Percentiles rank a stretch among this genome's conserved stretches.
These are phyloP conservation scores for Dryas integrifolia DNA, from an alignment of 331 rosid species.

Conservation along the genomic window DNA sequence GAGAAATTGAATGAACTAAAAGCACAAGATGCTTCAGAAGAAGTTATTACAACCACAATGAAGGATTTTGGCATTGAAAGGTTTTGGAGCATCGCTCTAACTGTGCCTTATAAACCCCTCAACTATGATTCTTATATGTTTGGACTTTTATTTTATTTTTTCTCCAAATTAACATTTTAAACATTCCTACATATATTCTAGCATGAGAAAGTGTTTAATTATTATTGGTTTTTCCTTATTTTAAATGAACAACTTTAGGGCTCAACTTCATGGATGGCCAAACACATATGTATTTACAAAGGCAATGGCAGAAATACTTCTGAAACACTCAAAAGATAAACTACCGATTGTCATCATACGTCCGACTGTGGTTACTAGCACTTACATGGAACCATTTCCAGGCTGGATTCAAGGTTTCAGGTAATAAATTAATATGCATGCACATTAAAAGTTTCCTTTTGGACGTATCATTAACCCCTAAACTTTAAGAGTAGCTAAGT, in stretches of 20 bases:
- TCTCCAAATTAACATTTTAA: too few relatives aligned
- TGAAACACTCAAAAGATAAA: conserved; percentile 29
- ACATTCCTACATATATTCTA: too few relatives aligned
- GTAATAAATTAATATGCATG: conserved; percentile 18
- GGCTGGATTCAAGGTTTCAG: conserved; percentile 76
- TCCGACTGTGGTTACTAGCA: conserved; percentile 55
- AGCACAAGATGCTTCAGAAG: conserved; percentile 2
- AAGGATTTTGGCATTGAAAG: conserved; percentile 38
- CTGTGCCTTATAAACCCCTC: too few relatives aligned
- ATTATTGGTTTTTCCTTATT: neutral
- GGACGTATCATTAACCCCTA: neutral
- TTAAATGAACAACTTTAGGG: conserved; percentile 18
- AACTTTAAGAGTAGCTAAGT: neutral
- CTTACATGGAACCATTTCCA: conserved; percentile 58
- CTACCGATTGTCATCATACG: conserved; percentile 43
- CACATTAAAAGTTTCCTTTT: neutral
- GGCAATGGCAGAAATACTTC: conserved; percentile 67
- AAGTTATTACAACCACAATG: conserved; percentile 22
- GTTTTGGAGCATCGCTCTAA: neutral
- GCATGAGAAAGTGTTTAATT: too few relatives aligned
- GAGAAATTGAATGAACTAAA: conserved; percentile 18
- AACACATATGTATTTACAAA: conserved; percentile 70
- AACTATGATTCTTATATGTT: too few relatives aligned
- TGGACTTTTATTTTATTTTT: too few relatives aligned
- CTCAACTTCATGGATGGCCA: conserved; percentile 61